Conservation (phyloP, 2,329 filamentous ascomycete genomes). For the Zasmidium cellare region DNA sequence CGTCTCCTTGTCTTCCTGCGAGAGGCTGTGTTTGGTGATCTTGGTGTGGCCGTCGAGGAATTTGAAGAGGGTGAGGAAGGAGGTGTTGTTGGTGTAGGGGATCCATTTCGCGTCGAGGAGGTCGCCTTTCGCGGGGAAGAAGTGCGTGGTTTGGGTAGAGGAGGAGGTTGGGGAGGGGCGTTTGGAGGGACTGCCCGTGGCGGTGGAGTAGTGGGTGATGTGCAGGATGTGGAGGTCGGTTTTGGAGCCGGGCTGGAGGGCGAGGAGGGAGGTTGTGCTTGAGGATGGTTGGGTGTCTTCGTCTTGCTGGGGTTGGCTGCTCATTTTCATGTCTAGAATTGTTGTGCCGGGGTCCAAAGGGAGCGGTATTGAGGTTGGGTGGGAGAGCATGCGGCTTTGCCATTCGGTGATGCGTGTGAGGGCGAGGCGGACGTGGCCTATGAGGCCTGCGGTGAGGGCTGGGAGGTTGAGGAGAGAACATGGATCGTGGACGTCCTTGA, state of each 20-base stretch:
- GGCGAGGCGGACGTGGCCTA: constrained; percentile 20
- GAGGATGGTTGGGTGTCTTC: not conserved
- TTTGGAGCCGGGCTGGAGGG: not conserved
- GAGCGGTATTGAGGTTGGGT: constrained; percentile 11
- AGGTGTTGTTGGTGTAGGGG: constrained; percentile 32
- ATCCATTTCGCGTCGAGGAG: constrained; percentile 63
- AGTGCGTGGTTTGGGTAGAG: constrained; percentile 20
- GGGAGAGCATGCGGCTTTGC: constrained; percentile 38
- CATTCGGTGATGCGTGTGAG: constrained; percentile 44
- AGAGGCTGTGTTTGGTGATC: constrained; percentile 4
- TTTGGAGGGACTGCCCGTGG: not conserved
- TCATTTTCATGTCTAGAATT: constrained; percentile 15
- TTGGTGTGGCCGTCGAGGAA: not conserved
- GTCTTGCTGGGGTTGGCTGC: not conserved
- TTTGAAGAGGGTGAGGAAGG: constrained; percentile 5
- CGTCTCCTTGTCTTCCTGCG: not conserved
- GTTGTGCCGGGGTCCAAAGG: not conserved
- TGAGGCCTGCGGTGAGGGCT: constrained; percentile 25
- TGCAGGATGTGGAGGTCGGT: not conserved
- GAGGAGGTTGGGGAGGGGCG: not conserved
- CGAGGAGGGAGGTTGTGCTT: not conserved
- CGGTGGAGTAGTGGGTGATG: not conserved
- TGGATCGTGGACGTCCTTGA: constrained; percentile 20
- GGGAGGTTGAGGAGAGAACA: constrained; percentile 28
- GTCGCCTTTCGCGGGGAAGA: constrained; percentile 50